Percentiles rank a stretch among this genome's conserved stretches.
phyloP scores from a whole-genome alignment of 495 filamentous ascomycete species.

The Penicillium lividum region DNA sequence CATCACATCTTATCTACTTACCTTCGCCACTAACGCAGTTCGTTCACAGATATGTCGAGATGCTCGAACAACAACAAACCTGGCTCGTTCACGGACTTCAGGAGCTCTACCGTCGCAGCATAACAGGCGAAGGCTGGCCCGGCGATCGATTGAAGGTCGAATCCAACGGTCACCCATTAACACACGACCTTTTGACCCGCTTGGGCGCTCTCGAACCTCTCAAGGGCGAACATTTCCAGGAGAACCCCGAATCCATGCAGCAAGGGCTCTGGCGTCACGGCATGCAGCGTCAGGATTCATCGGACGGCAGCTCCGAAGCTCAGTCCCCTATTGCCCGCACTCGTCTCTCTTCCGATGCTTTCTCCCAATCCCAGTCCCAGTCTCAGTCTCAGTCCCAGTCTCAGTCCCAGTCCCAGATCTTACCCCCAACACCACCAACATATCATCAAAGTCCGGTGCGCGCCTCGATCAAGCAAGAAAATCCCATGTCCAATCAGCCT shows the following conservation, averaged over 20 bases:
- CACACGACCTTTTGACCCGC: slow-evolving; percentile 63
- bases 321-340: slow-evolving; percentile 44
- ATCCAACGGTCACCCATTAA: slow-evolving; percentile 60
- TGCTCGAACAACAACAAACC: slow-evolving; percentile 69
- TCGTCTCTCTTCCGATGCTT: slow-evolving; percentile 40
- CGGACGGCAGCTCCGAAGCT: slow-evolving; percentile 53
- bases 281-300: slow-evolving; percentile 55
- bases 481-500: slow-evolving; percentile 27
- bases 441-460: slow-evolving; percentile 35
- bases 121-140: slow-evolving; percentile 54
- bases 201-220: slow-evolving; percentile 55
- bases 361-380: slow-evolving; percentile 22
- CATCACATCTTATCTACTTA: slow-evolving; percentile 13
- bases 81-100: slow-evolving; percentile 64
- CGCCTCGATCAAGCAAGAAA: slow-evolving; percentile 32
- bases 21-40: slow-evolving; percentile 7
- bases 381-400: neutral
- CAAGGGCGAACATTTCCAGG: slow-evolving; percentile 60
- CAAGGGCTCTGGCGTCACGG: slow-evolving; percentile 52
- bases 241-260: slow-evolving; percentile 56
- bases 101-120: slow-evolving; percentile 57
- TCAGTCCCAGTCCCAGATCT: slow-evolving; percentile 20
- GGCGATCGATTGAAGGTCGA: slow-evolving; percentile 54
- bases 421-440: slow-evolving; percentile 41
- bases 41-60: slow-evolving; percentile 60